Evolutionary conservation across 257 asterid genomes (phyloP).

Genomic region (Jacaranda mimosifolia): DNA sequence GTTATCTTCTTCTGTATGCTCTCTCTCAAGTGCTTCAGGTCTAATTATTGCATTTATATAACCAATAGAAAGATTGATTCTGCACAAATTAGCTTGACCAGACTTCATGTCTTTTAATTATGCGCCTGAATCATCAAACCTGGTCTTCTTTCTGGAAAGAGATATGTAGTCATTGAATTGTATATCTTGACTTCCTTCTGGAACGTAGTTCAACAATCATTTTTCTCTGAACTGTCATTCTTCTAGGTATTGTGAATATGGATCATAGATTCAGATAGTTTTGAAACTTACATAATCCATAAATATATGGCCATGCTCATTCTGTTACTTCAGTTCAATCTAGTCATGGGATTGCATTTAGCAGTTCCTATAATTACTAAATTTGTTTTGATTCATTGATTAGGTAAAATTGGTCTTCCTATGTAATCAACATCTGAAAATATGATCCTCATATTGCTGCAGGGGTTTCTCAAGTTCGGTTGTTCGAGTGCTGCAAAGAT

Average conservation of each 20-base stretch:
- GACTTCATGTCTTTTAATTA: background rate
- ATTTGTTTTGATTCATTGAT: conserved; percentile 1
- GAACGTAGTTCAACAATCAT: no score
- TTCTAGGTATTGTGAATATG: no score
- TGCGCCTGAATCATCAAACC: background rate
- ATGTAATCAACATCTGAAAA: conserved; percentile 2
- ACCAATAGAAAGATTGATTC: background rate
- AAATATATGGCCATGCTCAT: background rate
- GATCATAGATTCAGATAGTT: no score
- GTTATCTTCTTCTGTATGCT: background rate
- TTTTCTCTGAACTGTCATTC: no score
- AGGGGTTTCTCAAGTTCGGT: conserved; percentile 32
- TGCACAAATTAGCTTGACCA: no score
- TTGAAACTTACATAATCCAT: background rate
- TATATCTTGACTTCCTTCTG: no score
- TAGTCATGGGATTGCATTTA: background rate
- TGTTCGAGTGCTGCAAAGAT: conserved; percentile 36
- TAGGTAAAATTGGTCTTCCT: background rate
- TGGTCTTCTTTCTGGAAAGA: background rate
- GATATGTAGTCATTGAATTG: no score
- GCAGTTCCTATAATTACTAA: background rate
- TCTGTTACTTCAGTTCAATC: background rate
- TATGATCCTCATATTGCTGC: conserved; percentile 29
- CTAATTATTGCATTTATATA: background rate
- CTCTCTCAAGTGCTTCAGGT: background rate